Base-by-base conservation (phyloP, 1,139 yeast genomes). In the Blastobotrys serpentis region DNA sequence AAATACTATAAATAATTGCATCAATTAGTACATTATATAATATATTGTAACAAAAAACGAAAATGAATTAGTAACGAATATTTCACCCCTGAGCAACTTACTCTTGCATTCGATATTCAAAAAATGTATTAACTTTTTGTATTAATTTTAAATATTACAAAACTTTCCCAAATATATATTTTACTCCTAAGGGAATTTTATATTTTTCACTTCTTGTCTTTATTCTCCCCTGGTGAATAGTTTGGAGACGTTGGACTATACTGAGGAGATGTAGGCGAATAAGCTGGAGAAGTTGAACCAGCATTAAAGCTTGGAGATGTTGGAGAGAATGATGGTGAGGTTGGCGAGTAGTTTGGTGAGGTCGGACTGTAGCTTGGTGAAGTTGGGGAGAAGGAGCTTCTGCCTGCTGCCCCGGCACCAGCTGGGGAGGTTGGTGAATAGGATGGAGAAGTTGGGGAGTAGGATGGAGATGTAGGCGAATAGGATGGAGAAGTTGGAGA, bases 181-280 rank as follows among this genome's bases (percentile, higher is more conserved):
- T 29, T 4, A 6, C 13, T 11, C 32, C 13, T 29, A 7, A 11
- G 32, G 32, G 32, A 29, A 29, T 29, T 29, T 29, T 29, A 29
- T 29, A 29, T 29, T 29, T 29, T 29, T 29, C 32, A 29, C 32
- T 29, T 29, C 32, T 29, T 29, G 13, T 29, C 32, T 29, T 29
- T 29, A 14, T 29, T 29, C 59, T 78, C 79, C 0, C 88, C 81
- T 44, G 86, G 86, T 5, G 78, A 70, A 63, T 79, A 79, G 6
- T 84, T 77, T 0, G 95, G 84, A 50, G 88, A 73, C 0, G 87
- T 81, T 48, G 95, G 88, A 1, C 82, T 74, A 63, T 81, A 82
- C 4, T 72, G 57, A 50, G 95, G 95, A 2, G 86, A 78, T 0
- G 90, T 82, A 56, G 95, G 95, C 0, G 88, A 74, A 66, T 81